Evolutionary conservation across 768 basidiomycete genomes (phyloP), one percentile per base, ranked within the genome.

Genomic region (Pleurotus pulmonarius): DNA sequence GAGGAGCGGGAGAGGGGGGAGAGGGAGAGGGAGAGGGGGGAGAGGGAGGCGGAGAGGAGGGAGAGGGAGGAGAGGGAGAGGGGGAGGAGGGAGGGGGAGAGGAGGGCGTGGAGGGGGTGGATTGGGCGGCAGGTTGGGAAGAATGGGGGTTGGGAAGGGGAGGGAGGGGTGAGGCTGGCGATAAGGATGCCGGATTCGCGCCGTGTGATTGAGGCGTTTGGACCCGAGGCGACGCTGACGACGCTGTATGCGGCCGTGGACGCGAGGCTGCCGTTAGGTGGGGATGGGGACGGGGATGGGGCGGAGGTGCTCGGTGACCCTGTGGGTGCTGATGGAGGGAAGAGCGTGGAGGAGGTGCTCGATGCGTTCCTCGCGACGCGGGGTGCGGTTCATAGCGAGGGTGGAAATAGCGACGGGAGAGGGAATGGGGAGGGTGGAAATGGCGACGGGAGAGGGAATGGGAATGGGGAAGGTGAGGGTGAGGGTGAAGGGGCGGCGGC

Each of bases 41-140:
- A 67, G 69, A 47, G 43, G 6, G 29, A 26, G 22, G 47, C 47
- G 13, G 26, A 26, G 26, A 26, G 39, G 18, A 18, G 29, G 16
- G 60, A 61, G 49, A 69, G 74, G 5, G 58, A 66, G 53, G 69
- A 64, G 40, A 63, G 74, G 58, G 72, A 75, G 57, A 67, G 60
- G 55, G 46, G 52, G 29, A 3, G 4, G 8, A 63, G 68, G 11
- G 67, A 73, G 29, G 65, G 61, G 51, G 73, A 63, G 56, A 71
- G 77, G 54, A 72, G 75, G 69, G 69, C 67, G 22, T 90, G 89
- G 83, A 70, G 89, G 45, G 67, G 76, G 24, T 88, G 86, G 80
- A 80, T 78, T 58, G 72, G 84, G 52, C 73, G 73, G 41, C 72
- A 71, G 45, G 65, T 90, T 13, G 69, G 79, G 12, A 66, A 74